A percentile compares a stretch with the other conserved stretches of the same genome.
phyloP scores from a whole-genome alignment of 2,329 filamentous ascomycete genomes.

The Colletotrichum lentis region DNA sequence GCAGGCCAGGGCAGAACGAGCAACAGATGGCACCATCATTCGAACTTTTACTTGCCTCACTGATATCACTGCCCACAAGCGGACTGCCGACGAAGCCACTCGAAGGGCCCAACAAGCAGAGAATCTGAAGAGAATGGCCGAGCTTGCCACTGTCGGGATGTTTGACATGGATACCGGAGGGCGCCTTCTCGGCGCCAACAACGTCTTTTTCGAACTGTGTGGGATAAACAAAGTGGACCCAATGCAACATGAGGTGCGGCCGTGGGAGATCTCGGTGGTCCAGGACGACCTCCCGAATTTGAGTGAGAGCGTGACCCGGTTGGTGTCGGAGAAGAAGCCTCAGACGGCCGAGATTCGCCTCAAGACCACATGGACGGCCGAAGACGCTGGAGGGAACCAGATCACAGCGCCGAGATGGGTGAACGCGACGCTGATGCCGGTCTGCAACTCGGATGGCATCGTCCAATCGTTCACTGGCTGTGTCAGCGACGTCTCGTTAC shows the following conservation, averaged over 20 bases:
- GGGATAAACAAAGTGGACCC: constrained; percentile 57
- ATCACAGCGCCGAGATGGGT: constrained; percentile 59
- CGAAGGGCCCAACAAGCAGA: constrained; percentile 60
- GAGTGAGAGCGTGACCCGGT: constrained; percentile 50
- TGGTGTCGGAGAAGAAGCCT: constrained; percentile 52
- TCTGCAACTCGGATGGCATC: constrained; percentile 55
- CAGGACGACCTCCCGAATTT: constrained; percentile 56
- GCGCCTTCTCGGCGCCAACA: constrained; percentile 60
- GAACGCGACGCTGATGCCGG: constrained; percentile 60
- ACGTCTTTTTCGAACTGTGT: constrained; percentile 62
- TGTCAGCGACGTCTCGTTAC: constrained; percentile 58
- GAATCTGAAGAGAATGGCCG: constrained; percentile 63
- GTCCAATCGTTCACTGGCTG: constrained; percentile 61
- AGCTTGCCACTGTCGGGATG: constrained; percentile 63
- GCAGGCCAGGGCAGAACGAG: constrained; percentile 57
- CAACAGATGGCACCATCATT: constrained; percentile 53
- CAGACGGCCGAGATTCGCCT: constrained; percentile 60
- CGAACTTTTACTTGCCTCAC: constrained; percentile 60
- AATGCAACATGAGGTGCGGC: constrained; percentile 49
- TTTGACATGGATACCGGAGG: constrained; percentile 63
- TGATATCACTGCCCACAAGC: constrained; percentile 60
- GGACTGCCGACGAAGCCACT: constrained; percentile 58
- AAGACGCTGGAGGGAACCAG: constrained; percentile 55
- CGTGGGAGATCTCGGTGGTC: constrained; percentile 56
- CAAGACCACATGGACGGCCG: constrained; percentile 56